Evolutionary conservation across 768 basidiomycete species (phyloP).

Genomic region (Steccherinum ochraceum): DNA sequence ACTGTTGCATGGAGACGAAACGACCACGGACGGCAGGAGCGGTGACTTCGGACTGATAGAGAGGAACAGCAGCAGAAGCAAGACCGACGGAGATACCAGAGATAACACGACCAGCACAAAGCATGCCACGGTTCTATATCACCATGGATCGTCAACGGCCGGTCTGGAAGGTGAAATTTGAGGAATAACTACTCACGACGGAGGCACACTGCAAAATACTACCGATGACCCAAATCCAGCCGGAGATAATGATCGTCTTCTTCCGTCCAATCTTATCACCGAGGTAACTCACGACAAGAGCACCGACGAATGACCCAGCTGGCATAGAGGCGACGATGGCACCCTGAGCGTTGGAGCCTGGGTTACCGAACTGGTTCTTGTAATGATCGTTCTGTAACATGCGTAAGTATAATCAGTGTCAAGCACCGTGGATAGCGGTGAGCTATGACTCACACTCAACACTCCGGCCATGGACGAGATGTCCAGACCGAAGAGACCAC

Average conservation of each 20-base stretch:
- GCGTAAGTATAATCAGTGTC: too few species aligned
- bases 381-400: constrained; percentile 27
- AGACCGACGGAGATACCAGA: constrained; percentile 65
- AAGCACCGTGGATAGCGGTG: too few species aligned
- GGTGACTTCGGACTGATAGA: constrained; percentile 74
- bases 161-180: not conserved
- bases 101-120: constrained; percentile 49
- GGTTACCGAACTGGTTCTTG: constrained; percentile 29
- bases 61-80: constrained; percentile 59
- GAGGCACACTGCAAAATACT: constrained; percentile 66
- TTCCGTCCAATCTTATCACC: constrained; percentile 65
- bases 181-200: constrained; percentile 23
- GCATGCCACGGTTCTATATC: constrained; percentile 76
- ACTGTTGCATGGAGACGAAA: constrained; percentile 73
- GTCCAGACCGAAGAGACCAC: constrained; percentile 75
- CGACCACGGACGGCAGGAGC: constrained; percentile 67
- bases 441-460: constrained; percentile 37
- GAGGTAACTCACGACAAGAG: constrained; percentile 54
- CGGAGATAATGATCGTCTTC: constrained; percentile 58
- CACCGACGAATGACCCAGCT: constrained; percentile 63
- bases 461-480: constrained; percentile 82
- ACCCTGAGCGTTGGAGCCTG: constrained; percentile 52
- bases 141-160: too few species aligned
- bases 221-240: constrained; percentile 68
- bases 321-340: constrained; percentile 79